Conservation (phyloP, 495 filamentous ascomycete genomes). For the Neurospora sp. region DNA sequence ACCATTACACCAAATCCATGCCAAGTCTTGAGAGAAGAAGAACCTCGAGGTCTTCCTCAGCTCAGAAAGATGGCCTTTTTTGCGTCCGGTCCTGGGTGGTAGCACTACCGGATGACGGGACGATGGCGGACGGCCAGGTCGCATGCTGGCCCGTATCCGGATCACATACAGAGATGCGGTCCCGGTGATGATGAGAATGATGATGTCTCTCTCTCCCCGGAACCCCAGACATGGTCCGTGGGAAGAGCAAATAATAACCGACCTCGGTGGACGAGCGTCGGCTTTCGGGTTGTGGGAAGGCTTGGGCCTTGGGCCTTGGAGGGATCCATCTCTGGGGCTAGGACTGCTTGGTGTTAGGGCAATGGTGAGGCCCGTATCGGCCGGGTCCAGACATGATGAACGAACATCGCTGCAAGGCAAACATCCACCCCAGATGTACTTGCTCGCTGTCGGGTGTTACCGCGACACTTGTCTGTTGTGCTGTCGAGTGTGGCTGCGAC, state of each 20-base stretch:
- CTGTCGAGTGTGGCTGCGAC: not conserved
- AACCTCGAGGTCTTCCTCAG: not conserved
- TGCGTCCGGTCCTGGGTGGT: not conserved
- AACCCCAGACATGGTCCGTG: not conserved
- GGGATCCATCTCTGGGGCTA: not conserved
- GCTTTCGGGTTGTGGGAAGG: not conserved
- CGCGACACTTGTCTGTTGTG: slow-evolving; percentile 12
- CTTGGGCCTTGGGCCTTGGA: not conserved
- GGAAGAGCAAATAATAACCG: not conserved
- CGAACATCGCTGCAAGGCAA: not conserved
- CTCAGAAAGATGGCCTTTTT: not conserved
- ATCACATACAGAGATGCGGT: not conserved
- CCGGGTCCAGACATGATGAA: not conserved
- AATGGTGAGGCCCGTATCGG: not conserved
- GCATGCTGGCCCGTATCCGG: not conserved
- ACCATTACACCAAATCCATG: not conserved
- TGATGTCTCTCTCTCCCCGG: not conserved
- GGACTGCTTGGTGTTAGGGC: not conserved
- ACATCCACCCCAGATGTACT: slow-evolving; percentile 6
- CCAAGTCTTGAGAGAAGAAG: not conserved
- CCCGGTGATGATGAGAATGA: not conserved
- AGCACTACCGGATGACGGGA: not conserved
- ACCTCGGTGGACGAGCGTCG: not conserved
- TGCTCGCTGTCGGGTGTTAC: slow-evolving; percentile 15
- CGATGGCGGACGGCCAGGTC: not conserved